Percentiles rank a stretch among this genome's conserved stretches.
Evolutionary conservation across 2,329 filamentous ascomycete species (phyloP).

Genomic region (Colletotrichum tofieldiae): DNA sequence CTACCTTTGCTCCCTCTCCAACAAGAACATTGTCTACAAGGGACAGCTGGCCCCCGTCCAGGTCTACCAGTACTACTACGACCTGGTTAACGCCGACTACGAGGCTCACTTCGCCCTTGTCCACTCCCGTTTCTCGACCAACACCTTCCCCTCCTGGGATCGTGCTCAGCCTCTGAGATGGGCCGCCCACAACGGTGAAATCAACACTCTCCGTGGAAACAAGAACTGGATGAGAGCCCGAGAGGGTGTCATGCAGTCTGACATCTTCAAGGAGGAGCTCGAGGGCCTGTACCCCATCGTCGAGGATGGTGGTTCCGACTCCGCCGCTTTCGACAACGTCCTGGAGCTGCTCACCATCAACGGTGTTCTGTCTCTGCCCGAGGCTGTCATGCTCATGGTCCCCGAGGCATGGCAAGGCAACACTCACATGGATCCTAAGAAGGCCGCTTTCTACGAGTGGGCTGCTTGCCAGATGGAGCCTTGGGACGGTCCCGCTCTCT

Average conservation of each 20-base stretch:
- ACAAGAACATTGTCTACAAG: slow-evolving; percentile 99
- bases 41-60: slow-evolving; percentile 94
- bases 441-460: slow-evolving; percentile 99
- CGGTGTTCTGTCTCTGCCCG: slow-evolving; percentile 92
- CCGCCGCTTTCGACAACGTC: slow-evolving; percentile 97
- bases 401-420: slow-evolving; percentile 99
- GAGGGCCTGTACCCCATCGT: slow-evolving; percentile 94
- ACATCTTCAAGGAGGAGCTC: slow-evolving; percentile 92
- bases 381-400: slow-evolving; percentile 99
- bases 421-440: slow-evolving; percentile 90
- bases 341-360: slow-evolving; percentile 95
- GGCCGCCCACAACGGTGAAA: slow-evolving; percentile 99
- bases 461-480: slow-evolving; percentile 99
- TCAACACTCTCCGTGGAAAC: slow-evolving; percentile 96
- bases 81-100: slow-evolving; percentile 96
- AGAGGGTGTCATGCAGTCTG: slow-evolving; percentile 94
- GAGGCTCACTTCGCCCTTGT: slow-evolving; percentile 97
- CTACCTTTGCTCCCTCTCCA: slow-evolving; percentile 95
- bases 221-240: slow-evolving; percentile 99
- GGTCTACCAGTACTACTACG: slow-evolving; percentile 98
- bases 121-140: slow-evolving; percentile 97
- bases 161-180: slow-evolving; percentile 95
- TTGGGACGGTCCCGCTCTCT: slow-evolving; percentile 96
- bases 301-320: slow-evolving; percentile 96
- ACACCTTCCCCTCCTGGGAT: slow-evolving; percentile 99